Percentiles rank a stretch among this genome's conserved stretches.
phyloP scores from a whole-genome alignment of 176 grass and related monocot species.

The Typha latifolia region DNA sequence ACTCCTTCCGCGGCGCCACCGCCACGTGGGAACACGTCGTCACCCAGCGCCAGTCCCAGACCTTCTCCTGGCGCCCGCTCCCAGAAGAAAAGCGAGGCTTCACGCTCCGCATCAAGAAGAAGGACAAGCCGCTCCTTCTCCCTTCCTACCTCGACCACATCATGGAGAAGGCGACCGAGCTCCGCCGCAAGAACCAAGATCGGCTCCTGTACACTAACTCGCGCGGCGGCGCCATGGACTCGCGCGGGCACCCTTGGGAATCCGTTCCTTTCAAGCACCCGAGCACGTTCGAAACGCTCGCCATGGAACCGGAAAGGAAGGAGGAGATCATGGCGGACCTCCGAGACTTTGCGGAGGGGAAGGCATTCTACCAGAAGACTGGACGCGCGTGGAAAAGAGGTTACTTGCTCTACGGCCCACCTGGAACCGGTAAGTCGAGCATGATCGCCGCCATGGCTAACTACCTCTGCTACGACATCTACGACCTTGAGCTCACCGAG shows the following conservation, averaged over 20 bases:
- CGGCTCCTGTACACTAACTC: slow-evolving; percentile 77
- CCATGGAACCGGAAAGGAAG: slow-evolving; percentile 62
- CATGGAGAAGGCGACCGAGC: slow-evolving; percentile 41
- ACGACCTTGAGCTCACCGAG: slow-evolving; percentile 81
- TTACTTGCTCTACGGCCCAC: slow-evolving; percentile 70
- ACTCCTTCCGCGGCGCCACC: slow-evolving; percentile 47
- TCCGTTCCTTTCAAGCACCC: slow-evolving; percentile 88
- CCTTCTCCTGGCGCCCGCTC: slow-evolving; percentile 61
- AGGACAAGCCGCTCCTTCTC: slow-evolving; percentile 37
- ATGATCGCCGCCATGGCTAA: slow-evolving; percentile 97
- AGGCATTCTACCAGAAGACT: slow-evolving; percentile 53
- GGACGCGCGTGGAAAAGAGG: slow-evolving; percentile 79
- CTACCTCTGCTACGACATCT: slow-evolving; percentile 69
- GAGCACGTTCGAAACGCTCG: slow-evolving; percentile 82
- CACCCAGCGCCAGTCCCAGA: slow-evolving; percentile 50
- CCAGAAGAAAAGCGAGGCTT: slow-evolving; percentile 94
- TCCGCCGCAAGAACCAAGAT: slow-evolving; percentile 68
- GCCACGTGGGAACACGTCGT: slow-evolving; percentile 94
- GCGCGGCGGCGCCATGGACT: slow-evolving; percentile 53
- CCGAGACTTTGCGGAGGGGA: slow-evolving; percentile 47
- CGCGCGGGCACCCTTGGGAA: slow-evolving; percentile 61
- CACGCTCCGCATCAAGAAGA: slow-evolving; percentile 68
- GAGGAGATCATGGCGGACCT: slow-evolving; percentile 65
- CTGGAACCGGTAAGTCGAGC: slow-evolving; percentile 73
- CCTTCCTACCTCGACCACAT: slow-evolving; percentile 79